A percentile compares a stretch with the other conserved stretches of the same genome.
phyloP scores from a whole-genome alignment of 108 stramenopile genomes.

The Fistulifera pelliculosa region DNA sequence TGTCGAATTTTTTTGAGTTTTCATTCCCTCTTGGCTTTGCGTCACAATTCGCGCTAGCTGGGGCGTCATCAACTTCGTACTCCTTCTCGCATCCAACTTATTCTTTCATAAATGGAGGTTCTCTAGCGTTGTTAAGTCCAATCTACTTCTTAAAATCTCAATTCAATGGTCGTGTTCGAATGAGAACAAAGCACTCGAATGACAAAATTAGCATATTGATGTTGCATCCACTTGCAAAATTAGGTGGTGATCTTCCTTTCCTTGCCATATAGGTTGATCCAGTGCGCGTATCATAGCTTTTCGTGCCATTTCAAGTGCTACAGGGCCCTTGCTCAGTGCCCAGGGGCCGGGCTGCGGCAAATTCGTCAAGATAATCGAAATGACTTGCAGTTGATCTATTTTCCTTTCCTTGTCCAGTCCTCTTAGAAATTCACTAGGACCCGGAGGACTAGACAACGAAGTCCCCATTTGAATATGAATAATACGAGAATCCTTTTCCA shows the following conservation, averaged over 20 bases:
- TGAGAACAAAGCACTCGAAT: no score
- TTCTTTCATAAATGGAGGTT: no score
- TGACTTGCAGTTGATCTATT: conserved; percentile 25
- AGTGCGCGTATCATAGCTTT: conserved; percentile 38
- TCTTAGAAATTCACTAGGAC: conserved; percentile 21
- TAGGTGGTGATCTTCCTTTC: conserved; percentile 43
- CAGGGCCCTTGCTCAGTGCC: conserved; percentile 65
- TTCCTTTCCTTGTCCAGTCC: conserved; percentile 28
- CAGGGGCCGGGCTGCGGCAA: conserved; percentile 67
- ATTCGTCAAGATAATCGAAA: conserved; percentile 53
- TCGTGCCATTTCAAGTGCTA: conserved; percentile 48
- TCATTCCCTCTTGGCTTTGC: no score
- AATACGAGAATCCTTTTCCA: conserved; percentile 19
- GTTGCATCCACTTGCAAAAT: conserved; percentile 56
- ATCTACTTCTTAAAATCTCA: no score
- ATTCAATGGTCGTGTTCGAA: no score
- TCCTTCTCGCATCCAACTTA: no score
- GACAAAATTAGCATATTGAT: conserved; percentile 7
- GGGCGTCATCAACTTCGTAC: no score
- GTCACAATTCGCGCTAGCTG: no score
- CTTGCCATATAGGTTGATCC: conserved; percentile 54
- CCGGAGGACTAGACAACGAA: conserved; percentile 20
- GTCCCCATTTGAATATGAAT: conserved; percentile 61
- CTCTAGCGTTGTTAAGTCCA: no score
- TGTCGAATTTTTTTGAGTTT: no score